Evolutionary conservation across 2,329 filamentous ascomycete genomes (phyloP), one percentile per base, ranked within the genome.

Genomic region (Colletotrichum brevisporum): DNA sequence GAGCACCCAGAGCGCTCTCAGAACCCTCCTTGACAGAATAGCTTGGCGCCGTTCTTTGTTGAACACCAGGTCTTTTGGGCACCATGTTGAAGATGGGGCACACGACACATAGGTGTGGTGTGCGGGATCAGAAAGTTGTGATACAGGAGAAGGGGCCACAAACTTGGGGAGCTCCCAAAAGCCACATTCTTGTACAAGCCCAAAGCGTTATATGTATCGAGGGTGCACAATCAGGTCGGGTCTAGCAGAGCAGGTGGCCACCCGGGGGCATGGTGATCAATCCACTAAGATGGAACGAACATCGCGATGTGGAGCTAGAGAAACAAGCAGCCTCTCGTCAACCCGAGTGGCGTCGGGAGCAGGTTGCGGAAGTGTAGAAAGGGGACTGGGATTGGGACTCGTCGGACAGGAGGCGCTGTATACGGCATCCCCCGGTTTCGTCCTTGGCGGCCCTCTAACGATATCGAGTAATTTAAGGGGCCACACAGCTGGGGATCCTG

Each of bases 1-100:
- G 72, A 27, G 62, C 63, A 24, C 72, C 63, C 55, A 82, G 71
- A 24, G 78, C 78, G 47, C 69, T 69, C 26, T 71, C 71, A 27
- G 79, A 75, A 48, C 78, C 79, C 27, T 74, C 68, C 60, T 73
- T 72, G 68, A 82, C 78, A 13, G 79, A 80, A 67, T 80, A 75
- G 63, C 27, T 53, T 27, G 63, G 43, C 26, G 36, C 16, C 13
- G 68, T 52, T 51, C 70, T 69, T 57, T 71, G 62, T 57, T 70
- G 67, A 57, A 54, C 27, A 36, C 47, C 59, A 6, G 59, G 39
- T 54, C 63, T 59, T 26, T 62, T 60, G 27, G 63, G 45, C 36
- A 64, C 66, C 69, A 70, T 72, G 26, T 39, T 66, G 54, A 15
- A 51, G 24, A 15, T n/a, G 43, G 39, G 16, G 9, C 9, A 36